Base-by-base conservation (phyloP, 129 eudicot species). In the Silybum marianum region DNA sequence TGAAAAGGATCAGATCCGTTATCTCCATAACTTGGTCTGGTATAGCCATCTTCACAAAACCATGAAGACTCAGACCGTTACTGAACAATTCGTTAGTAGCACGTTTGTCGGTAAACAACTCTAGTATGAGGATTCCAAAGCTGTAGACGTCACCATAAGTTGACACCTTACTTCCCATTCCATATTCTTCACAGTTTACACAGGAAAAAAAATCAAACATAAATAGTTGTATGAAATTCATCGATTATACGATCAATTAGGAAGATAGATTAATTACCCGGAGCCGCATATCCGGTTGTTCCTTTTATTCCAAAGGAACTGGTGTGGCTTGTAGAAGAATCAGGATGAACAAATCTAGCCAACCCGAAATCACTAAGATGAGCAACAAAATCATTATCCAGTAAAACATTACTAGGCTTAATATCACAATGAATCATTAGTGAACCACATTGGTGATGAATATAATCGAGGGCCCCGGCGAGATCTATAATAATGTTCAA, bases 361-460 rank as follows among this genome's bases (percentile, higher is more conserved):
- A 83, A 58, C 26, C 86, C 86, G 13, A 83, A 83, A 21, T 83
- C 86, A 72, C 78, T 44, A n/a, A 83, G 60, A 54, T 77, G 78
- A 48, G 86, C 86, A 23, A 60, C 66, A 39, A 83, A 32, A 7
- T 76, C 82, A 0, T 36, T 9, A 25, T 83, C 82, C 21, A 83
- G 68, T 60, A 83, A 46, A 70, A 83, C 74, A 21, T 83, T 83
- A 54, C 42, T 70, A 1, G 86, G 86, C 30, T 83, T 83, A 39
- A 83, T 39, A 71, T 83, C 86, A 38, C 86, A 83, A 65, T 83
- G 86, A 38, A 83, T 39, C 58, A 83, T 23, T 12, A 81, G 73
- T 8, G 72, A 10, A 2, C 39, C 77, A 30, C 66, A 48, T 6
- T 32, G 63, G 26, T 65, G 46, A 48, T 83, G 82, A 4, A 83